Percentiles rank a stretch among this genome's conserved stretches.
Conservation (phyloP, 768 basidiomycete species). For the Porpolomopsis calyptriformis region DNA sequence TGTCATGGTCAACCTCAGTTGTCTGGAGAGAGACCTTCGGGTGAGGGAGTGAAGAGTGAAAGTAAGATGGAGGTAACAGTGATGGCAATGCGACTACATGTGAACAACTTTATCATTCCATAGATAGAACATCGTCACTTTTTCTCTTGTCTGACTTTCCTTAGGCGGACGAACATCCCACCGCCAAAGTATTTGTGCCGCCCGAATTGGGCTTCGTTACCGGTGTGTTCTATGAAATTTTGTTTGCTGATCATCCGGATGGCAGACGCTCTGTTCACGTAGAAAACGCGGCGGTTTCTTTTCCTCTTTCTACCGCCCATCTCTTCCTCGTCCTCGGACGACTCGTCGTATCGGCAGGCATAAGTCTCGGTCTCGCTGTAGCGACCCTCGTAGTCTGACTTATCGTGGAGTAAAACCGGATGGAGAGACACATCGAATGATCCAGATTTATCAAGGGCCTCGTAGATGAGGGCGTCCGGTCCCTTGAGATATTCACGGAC, state of each 20-base stretch:
- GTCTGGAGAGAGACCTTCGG: too few species aligned
- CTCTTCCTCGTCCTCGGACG: not conserved
- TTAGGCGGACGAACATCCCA: constrained; percentile 1
- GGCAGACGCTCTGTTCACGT: not conserved
- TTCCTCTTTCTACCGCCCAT: not conserved
- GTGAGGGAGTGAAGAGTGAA: too few species aligned
- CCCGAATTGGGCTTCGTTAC: constrained; percentile 1
- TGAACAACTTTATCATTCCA: too few species aligned
- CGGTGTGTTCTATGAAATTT: constrained; percentile 1
- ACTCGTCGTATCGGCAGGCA: not conserved
- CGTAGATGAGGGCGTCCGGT: constrained; percentile 10
- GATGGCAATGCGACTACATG: too few species aligned
- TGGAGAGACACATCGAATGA: constrained; percentile 5
- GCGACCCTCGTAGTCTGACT: constrained; percentile 2
- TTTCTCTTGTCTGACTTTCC: too few species aligned
- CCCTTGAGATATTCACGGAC: constrained; percentile 12
- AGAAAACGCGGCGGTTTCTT: not conserved
- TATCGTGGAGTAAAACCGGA: constrained; percentile 1
- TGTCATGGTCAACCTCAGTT: too few species aligned
- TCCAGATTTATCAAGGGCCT: constrained; percentile 4
- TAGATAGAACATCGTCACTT: too few species aligned
- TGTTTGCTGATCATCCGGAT: not conserved
- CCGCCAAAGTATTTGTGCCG: constrained; percentile 4
- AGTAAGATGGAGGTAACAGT: too few species aligned
- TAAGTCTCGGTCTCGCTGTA: not conserved